Base-by-base conservation (phyloP, 2,329 filamentous ascomycete species). In the Aureobasidium melanogenum region DNA sequence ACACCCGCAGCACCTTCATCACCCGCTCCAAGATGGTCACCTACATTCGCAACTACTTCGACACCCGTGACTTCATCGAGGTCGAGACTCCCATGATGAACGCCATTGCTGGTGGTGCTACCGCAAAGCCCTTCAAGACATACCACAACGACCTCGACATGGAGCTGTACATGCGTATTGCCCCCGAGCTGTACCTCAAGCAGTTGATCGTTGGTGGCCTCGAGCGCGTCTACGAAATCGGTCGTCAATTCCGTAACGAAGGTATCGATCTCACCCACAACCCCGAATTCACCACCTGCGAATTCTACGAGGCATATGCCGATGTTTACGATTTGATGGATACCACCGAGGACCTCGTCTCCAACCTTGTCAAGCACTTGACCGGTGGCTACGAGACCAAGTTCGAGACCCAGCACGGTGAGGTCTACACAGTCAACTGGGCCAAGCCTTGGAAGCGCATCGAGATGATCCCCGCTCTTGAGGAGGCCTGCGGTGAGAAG, bases 11-110 rank as follows among this genome's bases (percentile, higher is more conserved):
- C 63, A 88, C 92, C 62, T 89, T 97, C 75, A 82, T 91, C 69
- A 91, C 89, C 41, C 85, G 94, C 60, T 85, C 90, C 70, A 91
- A 90, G 83, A 92, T 97, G 70, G 85, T 96, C 72, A 86, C 84
- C 64, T 97, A 91, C 73, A 88, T 99, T 67, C 89, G 94, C 67
- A 83, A 84, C 69, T 99, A 88, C 81, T 90, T 99, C 68, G 89
- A 97, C 69, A 66, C 66, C 67, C 83, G 88, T 59, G 89, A 93
- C 69, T 99, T 99, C 75, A 81, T 91, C 61, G 92, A 97, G 74
- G 92, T 97, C 28, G 91, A 97, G 78, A 99, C 94, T 0, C 93
- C 94, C 5, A 97, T 97, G 85, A 92, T 99, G 84, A 95, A 96
- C 74, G 84, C 89, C 70, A 96, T 96, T 72, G 91, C 94, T 32